Percentiles rank a stretch among this genome's conserved stretches.
phyloP scores from a whole-genome alignment of 495 filamentous ascomycete species.

The Bacidia rubella region DNA sequence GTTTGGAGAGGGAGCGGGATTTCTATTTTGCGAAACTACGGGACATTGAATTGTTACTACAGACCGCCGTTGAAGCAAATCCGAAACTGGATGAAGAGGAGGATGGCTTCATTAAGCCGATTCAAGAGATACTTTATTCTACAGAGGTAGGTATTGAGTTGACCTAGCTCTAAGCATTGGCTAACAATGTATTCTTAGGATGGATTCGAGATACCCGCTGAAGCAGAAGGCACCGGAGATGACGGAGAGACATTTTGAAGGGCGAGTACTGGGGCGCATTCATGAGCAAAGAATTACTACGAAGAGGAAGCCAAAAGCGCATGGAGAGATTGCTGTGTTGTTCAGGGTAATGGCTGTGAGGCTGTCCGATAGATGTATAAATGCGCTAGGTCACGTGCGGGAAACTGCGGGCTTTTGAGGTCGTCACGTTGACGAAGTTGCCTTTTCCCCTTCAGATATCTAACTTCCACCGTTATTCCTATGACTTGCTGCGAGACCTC shows the following conservation, averaged over 20 bases:
- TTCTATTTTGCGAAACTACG: constrained; percentile 98
- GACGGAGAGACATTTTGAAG: constrained; percentile 39
- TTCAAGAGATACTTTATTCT: constrained; percentile 92
- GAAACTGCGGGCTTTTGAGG: too few species aligned
- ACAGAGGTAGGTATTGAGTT: constrained; percentile 54
- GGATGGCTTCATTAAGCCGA: constrained; percentile 78
- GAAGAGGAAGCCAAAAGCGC: too few species aligned
- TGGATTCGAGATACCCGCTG: constrained; percentile 38
- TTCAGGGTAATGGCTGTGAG: too few species aligned
- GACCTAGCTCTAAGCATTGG: neutral
- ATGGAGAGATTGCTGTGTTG: too few species aligned
- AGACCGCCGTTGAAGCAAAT: constrained; percentile 79
- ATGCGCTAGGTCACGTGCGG: neutral
- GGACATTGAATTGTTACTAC: constrained; percentile 88
- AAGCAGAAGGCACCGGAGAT: constrained; percentile 24
- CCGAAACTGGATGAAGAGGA: constrained; percentile 88
- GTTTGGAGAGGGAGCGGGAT: constrained; percentile 84
- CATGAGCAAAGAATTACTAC: too few species aligned
- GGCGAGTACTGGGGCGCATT: too few species aligned
- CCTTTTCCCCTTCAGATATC: too few species aligned
- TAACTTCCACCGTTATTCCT: too few species aligned
- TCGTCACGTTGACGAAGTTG: too few species aligned
- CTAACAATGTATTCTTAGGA: constrained; percentile 23
- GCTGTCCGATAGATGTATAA: neutral
- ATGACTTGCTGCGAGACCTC: neutral